phyloP scores from a whole-genome alignment of 1,284 basidiomycete species.

The Tilletia walkeri region DNA sequence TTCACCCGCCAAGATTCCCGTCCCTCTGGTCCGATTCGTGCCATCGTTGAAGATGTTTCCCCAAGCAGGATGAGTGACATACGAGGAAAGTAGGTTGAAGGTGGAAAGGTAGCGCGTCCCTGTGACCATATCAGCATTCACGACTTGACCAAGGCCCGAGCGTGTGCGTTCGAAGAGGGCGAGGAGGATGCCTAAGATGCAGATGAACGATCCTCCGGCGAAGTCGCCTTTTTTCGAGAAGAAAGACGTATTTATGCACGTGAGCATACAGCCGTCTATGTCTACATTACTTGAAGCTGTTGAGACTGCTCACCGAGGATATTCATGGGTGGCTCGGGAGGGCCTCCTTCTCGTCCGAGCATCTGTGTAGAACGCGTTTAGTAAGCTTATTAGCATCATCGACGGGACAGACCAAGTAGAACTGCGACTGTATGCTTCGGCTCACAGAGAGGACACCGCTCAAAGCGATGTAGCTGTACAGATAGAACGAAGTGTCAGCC shows the following conservation, averaged over 20 bases:
- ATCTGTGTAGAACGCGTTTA: conserved; percentile 22
- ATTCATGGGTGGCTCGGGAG: conserved; percentile 73
- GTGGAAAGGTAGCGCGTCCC: conserved; percentile 73
- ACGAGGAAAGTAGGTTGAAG: conserved; percentile 65
- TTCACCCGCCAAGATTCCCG: conserved; percentile 71
- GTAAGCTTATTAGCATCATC: too few species aligned
- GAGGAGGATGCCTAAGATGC: conserved; percentile 71
- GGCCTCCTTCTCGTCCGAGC: conserved; percentile 58
- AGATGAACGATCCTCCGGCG: conserved; percentile 74
- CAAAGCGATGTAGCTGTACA: conserved; percentile 67
- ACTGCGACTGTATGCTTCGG: too few species aligned
- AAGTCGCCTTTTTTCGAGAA: conserved; percentile 64
- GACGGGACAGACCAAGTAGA: too few species aligned
- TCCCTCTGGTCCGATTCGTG: conserved; percentile 36
- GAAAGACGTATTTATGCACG: not conserved
- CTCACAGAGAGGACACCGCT: conserved; percentile 65
- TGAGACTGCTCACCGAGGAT: conserved; percentile 58
- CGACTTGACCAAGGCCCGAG: conserved; percentile 69
- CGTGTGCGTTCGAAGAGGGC: conserved; percentile 69
- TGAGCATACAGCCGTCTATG: not conserved
- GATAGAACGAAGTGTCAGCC: not conserved
- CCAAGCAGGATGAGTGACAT: conserved; percentile 55
- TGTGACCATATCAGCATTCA: conserved; percentile 77
- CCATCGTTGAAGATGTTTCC: conserved; percentile 61
- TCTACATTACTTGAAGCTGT: not conserved